Base-by-base conservation (phyloP, 495 filamentous ascomycete species). In the Usnea hakonensis region DNA sequence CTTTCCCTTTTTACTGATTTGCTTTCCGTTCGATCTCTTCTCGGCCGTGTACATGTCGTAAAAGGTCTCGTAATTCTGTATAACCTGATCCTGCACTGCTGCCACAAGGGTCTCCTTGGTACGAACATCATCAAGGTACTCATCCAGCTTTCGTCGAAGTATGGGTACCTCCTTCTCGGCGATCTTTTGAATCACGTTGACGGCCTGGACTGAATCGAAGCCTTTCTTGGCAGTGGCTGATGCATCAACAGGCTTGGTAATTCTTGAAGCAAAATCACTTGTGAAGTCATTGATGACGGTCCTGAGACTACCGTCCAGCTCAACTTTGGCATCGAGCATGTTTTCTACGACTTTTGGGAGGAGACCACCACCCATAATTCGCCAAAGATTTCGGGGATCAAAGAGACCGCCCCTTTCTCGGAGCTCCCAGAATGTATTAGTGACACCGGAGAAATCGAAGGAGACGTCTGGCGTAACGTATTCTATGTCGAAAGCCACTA, bases 401-500 rank as follows among this genome's bases (percentile, higher is more conserved):
- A 90, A 90, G 38, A 90, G 79, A 16, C 82, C 84, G 54, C 87
- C 87, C 26, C 85, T 79, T 59, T 85, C 81, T 54, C 87, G 81
- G 8, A 90, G 77, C 68, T 89, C 85, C 79, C 82, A 89, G 67
- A 95, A 90, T 5, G 89, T 88, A 63, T 82, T 87, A 71, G 87
- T 90, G 17, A 94, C 79, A 56, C 84, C 84, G 28, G 87, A 83
- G 73, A 96, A 94, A 73, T 95, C 87, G 65, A 89, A 81, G 21
- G 83, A 81, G 36, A 87, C 76, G 63, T 85, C 85, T 37, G 89
- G 87, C 37, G 88, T 84, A 50, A 91, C 89, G 66, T 88, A 93
- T 71, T 88, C 85, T 61, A 97, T 94, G 75, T 97, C 91, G 65
- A 96, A 91, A 21, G 91, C 90, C 40, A 96, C 83, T 35, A 97